Evolutionary conservation across 805 yeast species (phyloP).

Genomic region (Phaffomyces opuntiae): DNA sequence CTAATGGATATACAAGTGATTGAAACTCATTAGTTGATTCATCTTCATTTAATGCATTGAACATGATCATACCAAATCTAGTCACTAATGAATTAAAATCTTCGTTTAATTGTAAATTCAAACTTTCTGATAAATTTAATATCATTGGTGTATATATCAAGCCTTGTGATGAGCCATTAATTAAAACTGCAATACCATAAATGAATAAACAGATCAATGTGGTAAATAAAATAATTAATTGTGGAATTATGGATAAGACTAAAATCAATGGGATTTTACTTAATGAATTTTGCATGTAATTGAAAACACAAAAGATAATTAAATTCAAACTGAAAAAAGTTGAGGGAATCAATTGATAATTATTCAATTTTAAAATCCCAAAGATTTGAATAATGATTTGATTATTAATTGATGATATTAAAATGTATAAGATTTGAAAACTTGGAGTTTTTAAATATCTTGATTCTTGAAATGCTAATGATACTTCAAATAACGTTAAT

Average conservation of each 20-base stretch:
- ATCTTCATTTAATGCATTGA: constrained; percentile 60
- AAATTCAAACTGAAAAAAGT: constrained; percentile 49
- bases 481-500: constrained; percentile 74
- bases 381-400: constrained; percentile 60
- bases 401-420: constrained; percentile 49
- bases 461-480: constrained; percentile 69
- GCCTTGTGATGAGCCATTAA: constrained; percentile 30
- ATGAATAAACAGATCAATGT: constrained; percentile 45
- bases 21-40: constrained; percentile 58
- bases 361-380: constrained; percentile 45
- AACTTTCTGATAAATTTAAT: constrained; percentile 32
- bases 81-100: constrained; percentile 61
- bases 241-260: constrained; percentile 59
- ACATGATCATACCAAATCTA: constrained; percentile 54
- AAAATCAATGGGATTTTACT: constrained; percentile 48
- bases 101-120: constrained; percentile 37
- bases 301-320: constrained; percentile 38
- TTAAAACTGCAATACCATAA: constrained; percentile 53
- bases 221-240: constrained; percentile 45
- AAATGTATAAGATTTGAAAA: constrained; percentile 42
- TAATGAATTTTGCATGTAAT: constrained; percentile 34
- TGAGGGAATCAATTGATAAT: constrained; percentile 58
- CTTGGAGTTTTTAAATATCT: constrained; percentile 45
- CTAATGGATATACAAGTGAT: constrained; percentile 37
- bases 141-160: constrained; percentile 30